phyloP scores from a whole-genome alignment of 108 stramenopile species.

The Skeletonema tropicum region DNA sequence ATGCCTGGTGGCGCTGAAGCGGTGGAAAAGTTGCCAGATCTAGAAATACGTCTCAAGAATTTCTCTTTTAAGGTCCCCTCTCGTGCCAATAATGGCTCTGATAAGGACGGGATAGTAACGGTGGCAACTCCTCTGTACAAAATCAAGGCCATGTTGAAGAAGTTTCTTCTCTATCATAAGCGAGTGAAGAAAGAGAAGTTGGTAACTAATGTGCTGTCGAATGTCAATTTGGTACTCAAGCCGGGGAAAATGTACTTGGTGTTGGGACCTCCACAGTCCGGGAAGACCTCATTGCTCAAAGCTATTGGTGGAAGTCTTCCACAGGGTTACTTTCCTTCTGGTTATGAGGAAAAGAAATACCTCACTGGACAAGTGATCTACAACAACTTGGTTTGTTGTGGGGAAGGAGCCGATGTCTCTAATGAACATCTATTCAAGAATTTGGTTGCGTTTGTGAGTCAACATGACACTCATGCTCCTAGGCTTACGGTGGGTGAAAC shows the following conservation, averaged over 20 bases:
- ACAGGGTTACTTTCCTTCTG: constrained; percentile 13
- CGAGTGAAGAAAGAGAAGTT: constrained; percentile 10
- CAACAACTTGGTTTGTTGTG: constrained; percentile 29
- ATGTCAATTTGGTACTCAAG: constrained; percentile 41
- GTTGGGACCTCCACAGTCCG: constrained; percentile 38
- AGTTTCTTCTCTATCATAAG: neutral
- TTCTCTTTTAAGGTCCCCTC: constrained; percentile 30
- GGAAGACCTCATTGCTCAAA: constrained; percentile 44
- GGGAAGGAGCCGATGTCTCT: constrained; percentile 15
- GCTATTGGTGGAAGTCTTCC: constrained; percentile 44
- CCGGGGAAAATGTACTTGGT: constrained; percentile 57
- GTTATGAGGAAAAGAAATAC: constrained; percentile 12
- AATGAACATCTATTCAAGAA: constrained; percentile 23
- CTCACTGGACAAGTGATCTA: constrained; percentile 29
- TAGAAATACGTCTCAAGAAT: constrained; percentile 32
- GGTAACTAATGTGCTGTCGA: constrained; percentile 25
- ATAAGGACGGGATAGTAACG: constrained; percentile 10
- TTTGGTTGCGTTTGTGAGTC: constrained; percentile 40
- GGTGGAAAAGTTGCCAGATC: neutral
- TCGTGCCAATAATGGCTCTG: neutral
- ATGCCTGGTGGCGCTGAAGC: neutral
- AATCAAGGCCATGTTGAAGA: constrained; percentile 8
- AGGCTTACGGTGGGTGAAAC: constrained; percentile 48
- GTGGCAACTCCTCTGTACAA: constrained; percentile 21
- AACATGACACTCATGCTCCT: constrained; percentile 42